Conservation (phyloP, 345 rosid genomes). For the Linum trigynum region DNA sequence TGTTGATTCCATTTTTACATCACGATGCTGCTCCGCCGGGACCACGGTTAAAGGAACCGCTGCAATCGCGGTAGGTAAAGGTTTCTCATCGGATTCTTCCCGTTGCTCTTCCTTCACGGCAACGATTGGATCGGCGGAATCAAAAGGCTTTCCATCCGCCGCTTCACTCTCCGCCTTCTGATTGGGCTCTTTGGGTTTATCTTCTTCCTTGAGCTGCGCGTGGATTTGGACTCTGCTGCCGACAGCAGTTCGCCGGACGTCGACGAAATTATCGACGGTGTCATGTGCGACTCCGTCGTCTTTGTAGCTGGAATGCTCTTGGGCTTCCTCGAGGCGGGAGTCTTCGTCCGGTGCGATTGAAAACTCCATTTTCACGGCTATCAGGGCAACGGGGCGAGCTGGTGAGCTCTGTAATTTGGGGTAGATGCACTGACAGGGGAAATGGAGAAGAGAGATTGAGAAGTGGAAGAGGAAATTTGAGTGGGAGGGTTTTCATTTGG, state of each 20-base stretch:
- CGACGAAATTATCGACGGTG: constrained; percentile 6
- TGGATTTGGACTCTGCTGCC: constrained; percentile 34
- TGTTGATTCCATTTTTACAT: neutral
- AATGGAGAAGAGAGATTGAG: neutral
- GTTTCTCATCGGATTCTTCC: neutral
- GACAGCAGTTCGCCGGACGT: constrained; percentile 21
- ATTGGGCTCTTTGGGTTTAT: too few relatives aligned
- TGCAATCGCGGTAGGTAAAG: constrained; percentile 10
- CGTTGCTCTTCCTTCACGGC: neutral
- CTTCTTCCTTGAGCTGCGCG: constrained; percentile 10
- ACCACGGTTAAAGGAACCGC: constrained; percentile 20
- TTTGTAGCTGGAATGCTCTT: constrained; percentile 6
- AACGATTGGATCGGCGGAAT: neutral
- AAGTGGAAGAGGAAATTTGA: neutral
- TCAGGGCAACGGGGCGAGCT: neutral
- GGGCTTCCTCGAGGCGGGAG: neutral
- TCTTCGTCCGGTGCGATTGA: too few relatives aligned
- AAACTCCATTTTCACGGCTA: neutral
- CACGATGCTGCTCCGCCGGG: constrained; percentile 6
- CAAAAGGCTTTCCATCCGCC: constrained; percentile 7
- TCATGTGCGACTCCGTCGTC: constrained; percentile 1
- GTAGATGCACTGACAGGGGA: neutral
- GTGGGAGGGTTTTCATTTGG: too few relatives aligned
- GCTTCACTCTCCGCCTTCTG: neutral
- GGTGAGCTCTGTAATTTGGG: neutral